A percentile compares a stretch with the other conserved stretches of the same genome.
Evolutionary conservation across 192 early-diverging fungal species (phyloP).

Genomic region (Coemansia javaensis): DNA sequence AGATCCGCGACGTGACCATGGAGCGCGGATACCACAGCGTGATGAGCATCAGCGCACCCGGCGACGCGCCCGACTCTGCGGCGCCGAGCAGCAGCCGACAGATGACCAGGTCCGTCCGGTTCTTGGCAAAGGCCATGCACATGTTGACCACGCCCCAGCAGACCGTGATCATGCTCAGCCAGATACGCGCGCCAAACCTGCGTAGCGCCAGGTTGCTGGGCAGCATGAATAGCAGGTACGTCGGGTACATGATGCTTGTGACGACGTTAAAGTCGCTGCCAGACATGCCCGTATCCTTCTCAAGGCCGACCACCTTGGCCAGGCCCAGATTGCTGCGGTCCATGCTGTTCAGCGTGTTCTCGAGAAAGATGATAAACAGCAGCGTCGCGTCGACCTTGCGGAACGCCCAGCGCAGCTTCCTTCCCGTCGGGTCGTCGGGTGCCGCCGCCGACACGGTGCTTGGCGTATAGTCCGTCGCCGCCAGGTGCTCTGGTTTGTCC

Average conservation of each 20-base stretch:
- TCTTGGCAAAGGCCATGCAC: slow-evolving; percentile 42
- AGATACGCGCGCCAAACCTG: slow-evolving; percentile 30
- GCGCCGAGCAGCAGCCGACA: slow-evolving; percentile 37
- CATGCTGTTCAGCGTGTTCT: slow-evolving; percentile 42
- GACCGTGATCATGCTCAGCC: slow-evolving; percentile 37
- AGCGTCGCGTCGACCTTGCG: slow-evolving; percentile 34
- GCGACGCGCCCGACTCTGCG: slow-evolving; percentile 32
- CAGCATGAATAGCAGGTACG: slow-evolving; percentile 34
- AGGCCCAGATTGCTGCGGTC: slow-evolving; percentile 37
- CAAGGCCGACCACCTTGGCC: slow-evolving; percentile 26
- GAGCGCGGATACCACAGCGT: slow-evolving; percentile 38
- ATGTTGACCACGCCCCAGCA: slow-evolving; percentile 36
- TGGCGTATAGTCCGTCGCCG: too few relatives aligned
- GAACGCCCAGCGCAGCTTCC: slow-evolving; percentile 27
- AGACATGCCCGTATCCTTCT: slow-evolving; percentile 14
- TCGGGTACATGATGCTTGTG: slow-evolving; percentile 39
- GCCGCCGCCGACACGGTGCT: too few relatives aligned
- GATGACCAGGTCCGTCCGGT: slow-evolving; percentile 16
- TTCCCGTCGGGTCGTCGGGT: neutral
- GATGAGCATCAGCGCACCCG: slow-evolving; percentile 35
- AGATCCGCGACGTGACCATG: slow-evolving; percentile 33
- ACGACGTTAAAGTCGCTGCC: slow-evolving; percentile 40
- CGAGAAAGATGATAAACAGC: slow-evolving; percentile 23
- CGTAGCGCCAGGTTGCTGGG: slow-evolving; percentile 37
- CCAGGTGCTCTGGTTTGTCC: too few relatives aligned